Conservation (phyloP, 257 asterid species). For the Capsicum chinense region DNA sequence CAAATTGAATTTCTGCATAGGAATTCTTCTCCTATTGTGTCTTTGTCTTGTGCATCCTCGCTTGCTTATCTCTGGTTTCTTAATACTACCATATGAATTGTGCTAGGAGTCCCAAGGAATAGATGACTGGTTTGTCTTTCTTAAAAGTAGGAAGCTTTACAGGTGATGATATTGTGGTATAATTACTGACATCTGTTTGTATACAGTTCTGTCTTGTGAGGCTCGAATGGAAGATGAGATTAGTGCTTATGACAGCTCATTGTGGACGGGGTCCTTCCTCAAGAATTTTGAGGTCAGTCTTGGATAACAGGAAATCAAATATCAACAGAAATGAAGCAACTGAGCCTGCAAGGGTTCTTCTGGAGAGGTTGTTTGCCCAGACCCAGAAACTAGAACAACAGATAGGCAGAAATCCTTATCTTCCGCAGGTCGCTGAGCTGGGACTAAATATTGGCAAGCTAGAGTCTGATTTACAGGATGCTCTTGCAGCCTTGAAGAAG, state of each 20-base stretch:
- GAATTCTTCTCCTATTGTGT: constrained; percentile 5
- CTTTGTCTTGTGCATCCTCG: not conserved
- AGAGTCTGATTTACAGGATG: constrained; percentile 74
- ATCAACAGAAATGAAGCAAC: constrained; percentile 62
- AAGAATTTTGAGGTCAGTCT: constrained; percentile 57
- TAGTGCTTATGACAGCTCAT: constrained; percentile 40
- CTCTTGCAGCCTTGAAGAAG: constrained; percentile 68
- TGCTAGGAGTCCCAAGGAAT: not conserved
- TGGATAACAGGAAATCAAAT: constrained; percentile 56
- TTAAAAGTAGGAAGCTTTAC: not conserved
- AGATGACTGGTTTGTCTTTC: constrained; percentile 4
- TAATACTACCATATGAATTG: constrained; percentile 1
- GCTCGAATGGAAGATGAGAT: constrained; percentile 48
- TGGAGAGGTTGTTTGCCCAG: constrained; percentile 79
- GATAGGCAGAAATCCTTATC: constrained; percentile 61
- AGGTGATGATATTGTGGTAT: not conserved
- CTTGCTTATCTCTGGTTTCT: constrained; percentile 4
- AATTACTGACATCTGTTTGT: not conserved
- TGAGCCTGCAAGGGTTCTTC: constrained; percentile 73
- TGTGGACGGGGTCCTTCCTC: constrained; percentile 39
- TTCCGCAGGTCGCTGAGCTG: constrained; percentile 59
- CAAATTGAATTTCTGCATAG: not conserved
- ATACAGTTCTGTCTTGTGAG: constrained; percentile 53
- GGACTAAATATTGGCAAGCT: constrained; percentile 55
- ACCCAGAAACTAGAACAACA: constrained; percentile 84